Evolutionary conservation across 192 early-diverging fungal genomes (phyloP).

Genomic region (Coemansia sp.): DNA sequence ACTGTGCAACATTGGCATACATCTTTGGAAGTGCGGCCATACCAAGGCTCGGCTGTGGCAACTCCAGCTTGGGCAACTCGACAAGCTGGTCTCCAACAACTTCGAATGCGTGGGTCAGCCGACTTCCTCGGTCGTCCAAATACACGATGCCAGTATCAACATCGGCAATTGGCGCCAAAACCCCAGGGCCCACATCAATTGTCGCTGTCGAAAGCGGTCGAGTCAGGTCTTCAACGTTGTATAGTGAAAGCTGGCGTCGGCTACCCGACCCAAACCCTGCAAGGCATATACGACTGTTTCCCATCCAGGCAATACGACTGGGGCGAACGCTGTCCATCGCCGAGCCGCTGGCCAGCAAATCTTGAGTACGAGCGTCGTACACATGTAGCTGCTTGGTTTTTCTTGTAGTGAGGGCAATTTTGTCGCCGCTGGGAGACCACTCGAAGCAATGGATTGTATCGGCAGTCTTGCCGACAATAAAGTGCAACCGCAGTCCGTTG

Average conservation of each 20-base stretch:
- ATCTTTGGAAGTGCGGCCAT: conserved; percentile 70
- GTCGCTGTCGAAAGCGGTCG: conserved; percentile 40
- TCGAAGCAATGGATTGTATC: conserved; percentile 44
- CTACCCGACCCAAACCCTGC: conserved; percentile 75
- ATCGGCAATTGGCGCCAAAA: conserved; percentile 69
- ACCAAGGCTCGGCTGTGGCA: conserved; percentile 60
- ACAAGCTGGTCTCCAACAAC: conserved; percentile 47
- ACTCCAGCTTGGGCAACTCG: conserved; percentile 61
- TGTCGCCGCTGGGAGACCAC: conserved; percentile 64
- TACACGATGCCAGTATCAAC: conserved; percentile 64
- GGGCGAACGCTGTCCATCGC: conserved; percentile 65
- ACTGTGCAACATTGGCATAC: conserved; percentile 57
- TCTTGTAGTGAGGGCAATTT: conserved; percentile 60
- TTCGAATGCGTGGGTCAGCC: conserved; percentile 71
- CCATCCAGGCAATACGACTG: conserved; percentile 67
- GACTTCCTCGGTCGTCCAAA: conserved; percentile 73
- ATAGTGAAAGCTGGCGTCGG: conserved; percentile 65
- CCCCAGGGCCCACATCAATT: conserved; percentile 73
- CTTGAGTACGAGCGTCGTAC: conserved; percentile 58
- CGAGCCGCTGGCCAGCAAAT: conserved; percentile 56
- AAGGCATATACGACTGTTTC: conserved; percentile 50
- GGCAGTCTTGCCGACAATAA: conserved; percentile 23
- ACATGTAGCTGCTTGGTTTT: conserved; percentile 65
- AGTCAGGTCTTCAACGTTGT: conserved; percentile 40
- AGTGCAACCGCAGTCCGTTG: conserved; percentile 27